Evolutionary conservation across 306 rosid genomes (phyloP).

Genomic region (Adenanthera pavonina): DNA sequence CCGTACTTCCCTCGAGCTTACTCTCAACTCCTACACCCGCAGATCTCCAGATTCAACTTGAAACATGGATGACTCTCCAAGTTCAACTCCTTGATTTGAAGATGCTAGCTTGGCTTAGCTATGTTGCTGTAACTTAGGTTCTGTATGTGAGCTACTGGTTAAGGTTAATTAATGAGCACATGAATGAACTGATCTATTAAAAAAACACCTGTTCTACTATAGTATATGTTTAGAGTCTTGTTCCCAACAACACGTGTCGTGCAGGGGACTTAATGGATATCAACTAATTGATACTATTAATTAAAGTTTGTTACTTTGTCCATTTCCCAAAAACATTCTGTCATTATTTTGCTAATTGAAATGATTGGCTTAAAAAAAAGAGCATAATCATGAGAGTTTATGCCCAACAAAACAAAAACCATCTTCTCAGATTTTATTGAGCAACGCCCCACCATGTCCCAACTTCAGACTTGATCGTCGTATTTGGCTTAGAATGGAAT

Average conservation of each 20-base stretch:
- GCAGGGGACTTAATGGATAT: neutral
- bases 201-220: constrained; percentile 13
- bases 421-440: neutral
- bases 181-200: constrained; percentile 10
- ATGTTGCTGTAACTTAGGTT: constrained; percentile 23
- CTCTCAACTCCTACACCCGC: constrained; percentile 21
- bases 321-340: constrained; percentile 24
- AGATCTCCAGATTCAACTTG: constrained; percentile 57
- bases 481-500: constrained; percentile 11
- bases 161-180: constrained; percentile 24
- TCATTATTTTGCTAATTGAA: constrained; percentile 19
- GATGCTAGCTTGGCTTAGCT: constrained; percentile 17
- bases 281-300: neutral
- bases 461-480: neutral
- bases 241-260: constrained; percentile 18
- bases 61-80: constrained; percentile 40
- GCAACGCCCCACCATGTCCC: neutral
- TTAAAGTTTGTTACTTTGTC: constrained; percentile 11
- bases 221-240: constrained; percentile 15
- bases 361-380: constrained; percentile 17
- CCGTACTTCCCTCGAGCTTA: constrained; percentile 24
- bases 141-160: constrained; percentile 31
- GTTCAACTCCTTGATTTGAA: constrained; percentile 34
- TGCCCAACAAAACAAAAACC: neutral
- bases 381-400: constrained; percentile 1